Conservation (phyloP, 2,329 filamentous ascomycete species). For the Dissoconium aciculare region DNA sequence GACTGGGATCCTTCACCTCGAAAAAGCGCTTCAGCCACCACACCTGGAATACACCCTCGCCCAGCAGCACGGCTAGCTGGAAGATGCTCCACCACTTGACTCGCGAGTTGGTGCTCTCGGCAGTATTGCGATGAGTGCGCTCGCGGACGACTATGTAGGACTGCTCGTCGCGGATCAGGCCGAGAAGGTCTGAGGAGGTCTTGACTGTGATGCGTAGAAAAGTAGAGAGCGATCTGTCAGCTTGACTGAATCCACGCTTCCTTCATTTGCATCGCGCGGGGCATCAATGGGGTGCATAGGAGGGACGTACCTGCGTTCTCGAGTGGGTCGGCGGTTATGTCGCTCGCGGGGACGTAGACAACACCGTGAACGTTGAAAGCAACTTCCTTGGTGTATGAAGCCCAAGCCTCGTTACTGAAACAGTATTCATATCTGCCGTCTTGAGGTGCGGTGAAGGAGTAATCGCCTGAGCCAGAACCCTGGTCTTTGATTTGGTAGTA, state of each 20-base stretch:
- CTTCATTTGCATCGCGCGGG: too few relatives aligned
- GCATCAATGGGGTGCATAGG: too few relatives aligned
- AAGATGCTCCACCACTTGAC: slow-evolving; percentile 99
- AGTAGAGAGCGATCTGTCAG: too few relatives aligned
- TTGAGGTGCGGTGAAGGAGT: slow-evolving; percentile 69
- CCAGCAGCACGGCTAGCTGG: slow-evolving; percentile 75
- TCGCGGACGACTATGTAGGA: slow-evolving; percentile 91
- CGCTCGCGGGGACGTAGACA: slow-evolving; percentile 84
- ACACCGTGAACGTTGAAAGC: slow-evolving; percentile 99
- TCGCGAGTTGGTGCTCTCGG: slow-evolving; percentile 90
- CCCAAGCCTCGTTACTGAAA: slow-evolving; percentile 99
- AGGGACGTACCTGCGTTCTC: slow-evolving; percentile 62
- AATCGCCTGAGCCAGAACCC: slow-evolving; percentile 75
- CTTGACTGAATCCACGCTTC: too few relatives aligned
- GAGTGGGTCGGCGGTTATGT: slow-evolving; percentile 71
- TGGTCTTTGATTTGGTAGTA: slow-evolving; percentile 68
- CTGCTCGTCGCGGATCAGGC: slow-evolving; percentile 95
- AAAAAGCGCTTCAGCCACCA: slow-evolving; percentile 96
- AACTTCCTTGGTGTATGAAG: slow-evolving; percentile 89
- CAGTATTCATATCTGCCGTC: slow-evolving; percentile 93
- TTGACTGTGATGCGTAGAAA: slow-evolving; percentile 51
- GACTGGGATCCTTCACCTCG: slow-evolving; percentile 20
- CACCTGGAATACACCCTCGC: slow-evolving; percentile 92
- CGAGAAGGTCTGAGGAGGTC: slow-evolving; percentile 66
- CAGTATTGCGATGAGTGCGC: slow-evolving; percentile 92